Conservation (phyloP, 139 green algal genomes). For the Penium margaritaceum region DNA sequence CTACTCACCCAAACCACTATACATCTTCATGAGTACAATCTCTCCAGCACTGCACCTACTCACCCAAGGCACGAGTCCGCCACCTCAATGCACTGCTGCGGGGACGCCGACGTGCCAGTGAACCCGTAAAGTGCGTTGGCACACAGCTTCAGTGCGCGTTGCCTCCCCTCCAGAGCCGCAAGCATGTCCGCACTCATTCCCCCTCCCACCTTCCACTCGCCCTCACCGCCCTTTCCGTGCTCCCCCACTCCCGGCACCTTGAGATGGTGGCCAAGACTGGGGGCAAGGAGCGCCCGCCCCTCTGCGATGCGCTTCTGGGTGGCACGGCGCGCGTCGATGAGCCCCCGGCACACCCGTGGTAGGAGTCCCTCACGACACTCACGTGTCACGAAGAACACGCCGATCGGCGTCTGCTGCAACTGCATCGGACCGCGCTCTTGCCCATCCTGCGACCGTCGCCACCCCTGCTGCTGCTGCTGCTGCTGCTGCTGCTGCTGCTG, state of each 20-base stretch:
- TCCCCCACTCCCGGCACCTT: no score
- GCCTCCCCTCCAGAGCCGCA: slow-evolving; percentile 57
- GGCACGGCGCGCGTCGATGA: slow-evolving; percentile 16
- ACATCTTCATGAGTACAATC: slow-evolving; percentile 14
- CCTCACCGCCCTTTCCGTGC: no score
- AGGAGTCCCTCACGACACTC: slow-evolving; percentile 25
- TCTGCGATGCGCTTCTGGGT: no score
- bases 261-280: no score
- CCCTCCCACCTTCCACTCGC: no score
- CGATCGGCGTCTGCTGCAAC: no score
- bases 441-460: no score
- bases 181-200: not conserved
- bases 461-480: no score
- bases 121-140: slow-evolving; percentile 80
- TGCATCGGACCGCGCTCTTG: no score
- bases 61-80: slow-evolving; percentile 69
- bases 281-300: no score
- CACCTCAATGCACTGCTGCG: slow-evolving; percentile 66
- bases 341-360: slow-evolving; percentile 27
- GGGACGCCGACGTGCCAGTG: slow-evolving; percentile 59
- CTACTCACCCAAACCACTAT: slow-evolving; percentile 25
- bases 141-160: slow-evolving; percentile 77
- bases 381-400: slow-evolving; percentile 26
- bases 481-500: no score
- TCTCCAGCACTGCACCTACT: not conserved